Evolutionary conservation across 495 filamentous ascomycete genomes (phyloP), one percentile per base, ranked within the genome.

Genomic region (Penicillium cataractarum): DNA sequence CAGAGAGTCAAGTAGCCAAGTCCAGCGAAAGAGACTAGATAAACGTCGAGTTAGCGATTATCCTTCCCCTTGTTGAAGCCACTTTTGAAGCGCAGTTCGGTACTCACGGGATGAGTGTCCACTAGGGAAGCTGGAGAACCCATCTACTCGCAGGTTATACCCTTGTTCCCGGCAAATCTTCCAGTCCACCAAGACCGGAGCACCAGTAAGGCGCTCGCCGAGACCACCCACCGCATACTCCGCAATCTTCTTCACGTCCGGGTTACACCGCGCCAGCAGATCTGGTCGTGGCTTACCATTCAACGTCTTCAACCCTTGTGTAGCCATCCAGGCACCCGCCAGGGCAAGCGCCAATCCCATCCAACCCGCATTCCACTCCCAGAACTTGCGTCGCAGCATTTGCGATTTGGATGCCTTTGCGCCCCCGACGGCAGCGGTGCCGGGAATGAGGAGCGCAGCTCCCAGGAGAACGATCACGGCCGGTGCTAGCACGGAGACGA

Each of bases 301-400:
- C 2, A 90, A 60, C 44, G 84, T 82, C 74, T 91, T 91, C 69
- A 87, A 66, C 1, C 84, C 86, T 57, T 89, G 73, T 0, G 87
- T 89, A 33, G 89, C 71, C 65, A 86, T 79, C 66, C 83, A 87
- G 0, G 79, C 77, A 8, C 78, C 73, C 0, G 86, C 87, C 4
- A 85, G 67, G 0, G 82, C 76, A 13, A 91, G 65, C 0, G 63
- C 87, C 5, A 91, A 73, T 0, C 89, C 89, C 69, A 90, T 76
- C 83, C 85, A 86, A 15, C 83, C 87, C 3, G 79, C 83, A 63
- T 89, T 86, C 80, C 82, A 86, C 65, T 88, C 87, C 84, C 89
- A 90, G 80, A 63, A 57, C 44, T 67, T 71, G 57, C 64, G 66
- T 42, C 57, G 65, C 19, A 69, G 54, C 5, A 78, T 60, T 29